A percentile compares a stretch with the other conserved stretches of the same genome.
These are phyloP conservation scores for Inonotus hispidus DNA, from an alignment of 1,284 basidiomycete genomes.

Conservation along the genomic window DNA sequence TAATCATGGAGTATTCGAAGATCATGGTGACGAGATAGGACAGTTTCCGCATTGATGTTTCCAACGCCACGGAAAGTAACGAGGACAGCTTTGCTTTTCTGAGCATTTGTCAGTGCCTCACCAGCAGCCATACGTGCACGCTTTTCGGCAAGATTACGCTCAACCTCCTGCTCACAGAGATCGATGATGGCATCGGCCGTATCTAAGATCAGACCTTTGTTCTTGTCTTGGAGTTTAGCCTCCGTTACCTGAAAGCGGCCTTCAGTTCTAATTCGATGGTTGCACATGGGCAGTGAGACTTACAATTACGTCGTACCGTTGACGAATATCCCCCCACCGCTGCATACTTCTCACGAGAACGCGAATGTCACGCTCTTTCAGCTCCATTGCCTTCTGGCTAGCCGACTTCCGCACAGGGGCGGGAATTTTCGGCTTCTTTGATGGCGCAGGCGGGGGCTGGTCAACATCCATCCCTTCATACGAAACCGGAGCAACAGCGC, in stretches of 20 bases:
- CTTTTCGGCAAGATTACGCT: constrained; percentile 80
- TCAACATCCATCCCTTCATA: constrained; percentile 91
- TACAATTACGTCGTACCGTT: constrained; percentile 92
- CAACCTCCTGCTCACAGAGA: constrained; percentile 79
- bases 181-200: constrained; percentile 92
- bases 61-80: constrained; percentile 86
- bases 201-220: constrained; percentile 87
- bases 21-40: constrained; percentile 86
- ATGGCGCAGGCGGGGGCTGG: constrained; percentile 54
- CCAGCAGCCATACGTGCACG: constrained; percentile 73
- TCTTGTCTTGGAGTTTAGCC: constrained; percentile 93
- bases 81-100: constrained; percentile 93
- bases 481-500: constrained; percentile 80
- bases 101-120: constrained; percentile 78
- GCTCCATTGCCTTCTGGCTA: constrained; percentile 89
- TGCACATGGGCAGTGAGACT: constrained; percentile 22
- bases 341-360: constrained; percentile 94
- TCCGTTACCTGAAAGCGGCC: constrained; percentile 63
- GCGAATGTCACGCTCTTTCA: constrained; percentile 96
- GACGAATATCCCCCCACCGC: constrained; percentile 96
- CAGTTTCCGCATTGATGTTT: constrained; percentile 97
- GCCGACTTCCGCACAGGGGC: constrained; percentile 76
- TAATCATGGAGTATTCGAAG: constrained; percentile 86
- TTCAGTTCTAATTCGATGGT: constrained; percentile 8
- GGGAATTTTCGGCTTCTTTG: constrained; percentile 68